A percentile compares a stretch with the other conserved stretches of the same genome.
phyloP scores from a whole-genome alignment of 2,329 filamentous ascomycete species.

The Leptoxyphium fumago region DNA sequence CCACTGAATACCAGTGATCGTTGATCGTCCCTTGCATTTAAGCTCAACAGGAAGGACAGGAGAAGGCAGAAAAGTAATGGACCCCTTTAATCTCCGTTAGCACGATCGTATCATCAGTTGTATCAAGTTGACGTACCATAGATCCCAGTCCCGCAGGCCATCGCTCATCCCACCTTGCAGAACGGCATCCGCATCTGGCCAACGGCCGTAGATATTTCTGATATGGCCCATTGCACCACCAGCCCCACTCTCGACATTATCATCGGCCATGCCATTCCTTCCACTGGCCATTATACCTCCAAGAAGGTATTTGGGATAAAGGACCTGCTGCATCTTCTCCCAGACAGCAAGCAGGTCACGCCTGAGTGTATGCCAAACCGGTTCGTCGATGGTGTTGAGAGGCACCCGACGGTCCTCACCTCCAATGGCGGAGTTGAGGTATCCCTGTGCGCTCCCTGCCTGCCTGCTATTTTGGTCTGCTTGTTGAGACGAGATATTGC shows the following conservation, averaged over 20 bases:
- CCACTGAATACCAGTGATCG: constrained; percentile 84
- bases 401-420: constrained; percentile 85
- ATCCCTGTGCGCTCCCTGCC: constrained; percentile 53
- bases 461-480: constrained; percentile 39
- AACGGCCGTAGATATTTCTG: constrained; percentile 43
- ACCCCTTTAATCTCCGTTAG: constrained; percentile 43
- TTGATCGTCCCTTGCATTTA: constrained; percentile 65
- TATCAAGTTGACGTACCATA: constrained; percentile 44
- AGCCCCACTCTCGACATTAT: constrained; percentile 39
- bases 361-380: constrained; percentile 91
- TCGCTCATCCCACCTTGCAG: constrained; percentile 66
- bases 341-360: constrained; percentile 85
- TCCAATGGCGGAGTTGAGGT: constrained; percentile 76
- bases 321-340: constrained; percentile 95
- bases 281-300: constrained; percentile 46
- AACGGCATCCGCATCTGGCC: constrained; percentile 53
- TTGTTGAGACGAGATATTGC: constrained; percentile 52
- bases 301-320: constrained; percentile 89
- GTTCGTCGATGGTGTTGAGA: constrained; percentile 90
- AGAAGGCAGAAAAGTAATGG: constrained; percentile 87
- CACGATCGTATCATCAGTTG: background rate
- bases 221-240: constrained; percentile 32
- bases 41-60: constrained; percentile 73
- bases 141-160: constrained; percentile 87
- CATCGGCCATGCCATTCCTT: constrained; percentile 36